Evolutionary conservation across 2,329 filamentous ascomycete species (phyloP), one percentile per base, ranked within the genome.

Genomic region (Rhexocercosporidium sp.): DNA sequence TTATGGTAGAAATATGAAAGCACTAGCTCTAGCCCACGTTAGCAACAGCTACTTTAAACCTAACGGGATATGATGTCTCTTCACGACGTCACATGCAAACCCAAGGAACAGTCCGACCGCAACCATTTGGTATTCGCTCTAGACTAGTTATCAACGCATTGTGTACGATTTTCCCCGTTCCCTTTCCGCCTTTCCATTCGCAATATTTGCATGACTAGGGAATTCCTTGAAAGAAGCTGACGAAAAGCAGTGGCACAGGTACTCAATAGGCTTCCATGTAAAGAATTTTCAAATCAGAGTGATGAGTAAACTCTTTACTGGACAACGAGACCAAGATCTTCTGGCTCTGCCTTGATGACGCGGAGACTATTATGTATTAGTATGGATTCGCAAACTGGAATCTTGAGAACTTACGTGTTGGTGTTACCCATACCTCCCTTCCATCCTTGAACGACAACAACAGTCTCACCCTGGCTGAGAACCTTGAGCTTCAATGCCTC

Each of bases 351-450:
- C 65, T 76, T 75, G 71, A 77, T 75, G 47, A 77, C 73, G 73
- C 75, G 75, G 68, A 77, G 74, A 65, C 75, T 76, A 49, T 2
- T 46, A 31, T 27, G 3, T 41, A 6, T 63, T 62, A 66, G 64
- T 16, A 57, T 25, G 39, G 65, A 67, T 59, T 64, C 59, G 22
- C 41, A 14, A 16, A 51, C 46, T 20, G 20, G 14, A 31, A n/a
- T 22, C 3, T 16, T 25, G 25, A 46, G 29, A 37, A 67, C 68
- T 70, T 70, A 75, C 70, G 93, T 96, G 86, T 96, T 96, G 79
- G 93, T 96, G 85, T 96, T 92, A 76, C 93, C 92, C 90, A 94
- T 93, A 75, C 93, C 93, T 76, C 93, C 93, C 84, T 93, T 91
- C 92, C 92, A 96, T 82, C 92, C 92, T 82, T 96, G 93, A 46